Conservation (phyloP, 164 flowering plant species). For the Macadamia integrifolia region DNA sequence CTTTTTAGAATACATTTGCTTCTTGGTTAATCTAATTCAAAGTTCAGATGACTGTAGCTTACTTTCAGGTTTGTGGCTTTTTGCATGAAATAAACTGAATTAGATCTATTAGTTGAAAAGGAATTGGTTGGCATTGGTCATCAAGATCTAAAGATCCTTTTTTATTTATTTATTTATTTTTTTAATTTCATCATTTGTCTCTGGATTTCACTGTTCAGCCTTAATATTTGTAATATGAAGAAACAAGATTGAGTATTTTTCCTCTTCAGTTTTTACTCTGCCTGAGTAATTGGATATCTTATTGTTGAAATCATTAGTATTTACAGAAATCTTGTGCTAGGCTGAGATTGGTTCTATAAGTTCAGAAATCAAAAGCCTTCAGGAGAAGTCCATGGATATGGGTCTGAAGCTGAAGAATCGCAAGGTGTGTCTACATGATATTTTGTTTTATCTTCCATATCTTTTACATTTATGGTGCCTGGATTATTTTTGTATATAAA, state of each 20-base stretch:
- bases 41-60: no score
- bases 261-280: conserved; percentile 1
- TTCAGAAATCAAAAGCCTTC: conserved; percentile 91
- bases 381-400: conserved; percentile 99
- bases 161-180: neutral
- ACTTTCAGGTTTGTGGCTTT: no score
- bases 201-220: neutral
- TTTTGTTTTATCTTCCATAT: neutral
- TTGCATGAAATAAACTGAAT: neutral
- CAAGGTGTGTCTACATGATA: conserved; percentile 47
- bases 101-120: no score
- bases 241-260: neutral
- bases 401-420: conserved; percentile 96
- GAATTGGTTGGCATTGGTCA: neutral
- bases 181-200: neutral
- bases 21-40: no score
- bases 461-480: neutral
- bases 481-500: no score
- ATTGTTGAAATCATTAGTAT: conserved; percentile 5
- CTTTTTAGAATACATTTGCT: no score
- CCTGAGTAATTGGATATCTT: conserved; percentile 10
- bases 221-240: conserved; percentile 1
- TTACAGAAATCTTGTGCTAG: conserved; percentile 33
- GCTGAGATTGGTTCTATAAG: conserved; percentile 98
- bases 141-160: neutral